These are phyloP conservation scores for Neopestalotiopsis rosae DNA, from an alignment of 2,329 filamentous ascomycete genomes.

Conservation along the genomic window DNA sequence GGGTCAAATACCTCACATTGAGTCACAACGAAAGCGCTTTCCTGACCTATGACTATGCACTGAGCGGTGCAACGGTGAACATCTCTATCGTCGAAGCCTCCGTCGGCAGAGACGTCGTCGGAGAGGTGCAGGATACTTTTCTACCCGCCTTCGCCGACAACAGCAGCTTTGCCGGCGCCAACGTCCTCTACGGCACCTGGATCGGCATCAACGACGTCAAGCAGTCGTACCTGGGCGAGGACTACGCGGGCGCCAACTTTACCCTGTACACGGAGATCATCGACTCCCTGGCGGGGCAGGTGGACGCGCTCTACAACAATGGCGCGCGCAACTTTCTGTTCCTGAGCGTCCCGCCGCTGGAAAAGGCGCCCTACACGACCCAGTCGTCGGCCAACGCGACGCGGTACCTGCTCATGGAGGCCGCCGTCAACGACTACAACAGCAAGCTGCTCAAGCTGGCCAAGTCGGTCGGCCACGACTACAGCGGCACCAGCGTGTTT, in stretches of 20 bases:
- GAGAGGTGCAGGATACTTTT: constrained; percentile 19
- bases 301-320: constrained; percentile 52
- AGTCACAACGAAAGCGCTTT: constrained; percentile 52
- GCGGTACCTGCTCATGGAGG: neutral
- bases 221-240: neutral
- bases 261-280: constrained; percentile 17
- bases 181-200: constrained; percentile 53
- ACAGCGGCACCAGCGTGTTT: constrained; percentile 52
- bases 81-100: constrained; percentile 57
- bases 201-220: constrained; percentile 61
- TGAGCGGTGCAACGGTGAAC: constrained; percentile 59
- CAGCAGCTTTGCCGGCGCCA: constrained; percentile 34
- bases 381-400: constrained; percentile 20
- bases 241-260: neutral
- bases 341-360: constrained; percentile 63
- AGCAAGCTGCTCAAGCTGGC: neutral
- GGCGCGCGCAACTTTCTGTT: constrained; percentile 65
- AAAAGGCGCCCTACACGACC: constrained; percentile 56
- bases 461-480: constrained; percentile 21
- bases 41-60: constrained; percentile 58
- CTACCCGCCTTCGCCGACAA: constrained; percentile 45
- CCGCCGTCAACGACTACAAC: neutral
- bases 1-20: constrained; percentile 43
- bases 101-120: constrained; percentile 25
- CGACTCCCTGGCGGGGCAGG: constrained; percentile 25